Conservation (phyloP, 1,284 basidiomycete genomes). For the Boletus sp. region DNA sequence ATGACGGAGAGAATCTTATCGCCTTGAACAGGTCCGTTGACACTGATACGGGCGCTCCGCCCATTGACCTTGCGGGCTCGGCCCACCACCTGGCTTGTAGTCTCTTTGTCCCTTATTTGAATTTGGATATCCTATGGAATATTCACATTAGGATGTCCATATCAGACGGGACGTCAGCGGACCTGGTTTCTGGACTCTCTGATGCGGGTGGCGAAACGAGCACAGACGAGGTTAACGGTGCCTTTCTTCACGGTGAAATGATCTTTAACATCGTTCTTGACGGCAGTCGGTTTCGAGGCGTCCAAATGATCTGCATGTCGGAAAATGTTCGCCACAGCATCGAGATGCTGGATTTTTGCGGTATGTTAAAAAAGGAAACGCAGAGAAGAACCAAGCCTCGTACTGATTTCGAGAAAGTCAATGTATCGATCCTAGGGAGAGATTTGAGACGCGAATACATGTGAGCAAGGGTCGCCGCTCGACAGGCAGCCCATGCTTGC, state of each 20-base stretch:
- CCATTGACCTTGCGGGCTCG: conserved; percentile 15
- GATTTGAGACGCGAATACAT: conserved; percentile 18
- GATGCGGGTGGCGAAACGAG: conserved; percentile 43
- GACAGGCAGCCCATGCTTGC: conserved; percentile 45
- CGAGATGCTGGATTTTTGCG: conserved; percentile 34
- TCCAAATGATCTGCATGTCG: conserved; percentile 39
- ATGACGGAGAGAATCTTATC: conserved; percentile 30
- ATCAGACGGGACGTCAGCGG: not conserved
- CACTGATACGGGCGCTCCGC: conserved; percentile 25
- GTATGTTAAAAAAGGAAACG: not conserved
- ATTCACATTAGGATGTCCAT: not conserved
- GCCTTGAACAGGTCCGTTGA: conserved; percentile 21
- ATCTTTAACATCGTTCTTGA: conserved; percentile 42
- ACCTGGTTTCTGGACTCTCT: conserved; percentile 34
- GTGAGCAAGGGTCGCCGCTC: conserved; percentile 25
- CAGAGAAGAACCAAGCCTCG: not conserved
- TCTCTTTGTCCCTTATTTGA: conserved; percentile 9
- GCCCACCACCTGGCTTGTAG: conserved; percentile 16
- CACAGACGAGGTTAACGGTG: conserved; percentile 34
- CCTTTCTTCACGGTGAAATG: conserved; percentile 26
- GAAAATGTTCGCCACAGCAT: conserved; percentile 36
- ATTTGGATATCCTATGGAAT: conserved; percentile 20
- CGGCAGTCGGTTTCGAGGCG: conserved; percentile 35
- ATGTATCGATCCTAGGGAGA: conserved; percentile 24
- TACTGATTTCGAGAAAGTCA: conserved; percentile 17